Percentiles rank a stretch among this genome's conserved stretches.
phyloP scores from a whole-genome alignment of 495 filamentous ascomycete species.

The Penicillium bovifimosum region DNA sequence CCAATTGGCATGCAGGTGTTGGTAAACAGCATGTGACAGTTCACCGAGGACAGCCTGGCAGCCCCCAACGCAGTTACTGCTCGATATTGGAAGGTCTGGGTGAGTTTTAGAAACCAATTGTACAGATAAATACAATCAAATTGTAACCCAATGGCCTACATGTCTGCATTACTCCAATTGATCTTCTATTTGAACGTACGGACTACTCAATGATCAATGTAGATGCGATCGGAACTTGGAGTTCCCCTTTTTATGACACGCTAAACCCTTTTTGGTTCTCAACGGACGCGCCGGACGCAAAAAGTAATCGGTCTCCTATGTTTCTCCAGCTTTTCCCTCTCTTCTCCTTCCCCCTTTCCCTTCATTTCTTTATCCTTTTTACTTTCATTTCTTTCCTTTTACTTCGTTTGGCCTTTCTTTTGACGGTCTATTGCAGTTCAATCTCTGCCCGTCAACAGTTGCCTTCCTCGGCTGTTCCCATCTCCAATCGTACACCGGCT shows the following conservation, averaged over 20 bases:
- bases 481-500: neutral
- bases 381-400: slow-evolving; percentile 6
- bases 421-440: neutral
- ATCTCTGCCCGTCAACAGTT: slow-evolving; percentile 1
- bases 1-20: neutral
- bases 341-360: slow-evolving; percentile 21
- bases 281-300: slow-evolving; percentile 32
- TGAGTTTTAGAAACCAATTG: no score
- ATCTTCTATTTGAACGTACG: no score
- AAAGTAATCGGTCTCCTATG: slow-evolving; percentile 19
- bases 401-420: slow-evolving; percentile 6
- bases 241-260: slow-evolving; percentile 28
- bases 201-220: neutral
- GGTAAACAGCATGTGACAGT: slow-evolving; percentile 1
- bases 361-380: slow-evolving; percentile 17
- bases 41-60: neutral
- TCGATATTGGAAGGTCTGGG: no score
- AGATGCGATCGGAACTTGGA: slow-evolving; percentile 13
- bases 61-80: neutral
- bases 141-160: no score
- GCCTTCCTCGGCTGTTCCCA: neutral
- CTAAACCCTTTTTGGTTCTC: slow-evolving; percentile 26
- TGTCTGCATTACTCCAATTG: no score
- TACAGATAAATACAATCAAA: no score
- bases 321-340: slow-evolving; percentile 21